Evolutionary conservation across 257 asterid species (phyloP), one percentile per base, ranked within the genome.

Genomic region (Echites panduratus): DNA sequence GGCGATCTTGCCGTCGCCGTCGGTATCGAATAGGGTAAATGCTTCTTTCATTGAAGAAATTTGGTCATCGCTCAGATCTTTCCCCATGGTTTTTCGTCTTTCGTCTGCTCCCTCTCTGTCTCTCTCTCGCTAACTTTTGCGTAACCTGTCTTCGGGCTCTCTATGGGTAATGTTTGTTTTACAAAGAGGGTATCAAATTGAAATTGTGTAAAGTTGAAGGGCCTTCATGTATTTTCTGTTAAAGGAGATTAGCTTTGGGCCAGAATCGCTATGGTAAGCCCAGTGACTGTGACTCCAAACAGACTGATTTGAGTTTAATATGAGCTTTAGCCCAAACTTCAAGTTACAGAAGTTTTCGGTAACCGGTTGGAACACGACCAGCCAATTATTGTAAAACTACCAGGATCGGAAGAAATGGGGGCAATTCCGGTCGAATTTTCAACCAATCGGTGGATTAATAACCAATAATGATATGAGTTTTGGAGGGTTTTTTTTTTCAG

Each of bases 1-100:
- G 5, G 95, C 88, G 74, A 92, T 92, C 89, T 90, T 92, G 73
- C 96, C 98, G 75, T 90, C 96, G 7, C 96, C 96, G 79, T 92
- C 96, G 72, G 96, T 87, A 80, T 92, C 98, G 85, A 92, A 92
- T 45, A 92, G 86, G 54, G 96, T 88, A 89, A 92, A 92, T 0
- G 98, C 98, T 68, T 92, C 98, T 76, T 86, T 90, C 98, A 90
- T 90, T 2, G 96, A 87, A 4, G 98, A 87, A 13, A 81, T 83
- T 80, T 92, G 98, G 62, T 92, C 96, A 82, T 80, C 82, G 84
- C 91, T 92, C 88, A 90, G 96, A 92, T 91, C 96, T 87, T 89
- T 91, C 79, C 87, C 98, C 98, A 92, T 89, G 32, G 66, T 47
- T 19, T 83, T 62, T 58, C 35, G 63, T n/a, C 57, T 27, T 58